Evolutionary conservation across 2,329 filamentous ascomycete genomes (phyloP), one percentile per base, ranked within the genome.

Genomic region (Diaporthe sp.): DNA sequence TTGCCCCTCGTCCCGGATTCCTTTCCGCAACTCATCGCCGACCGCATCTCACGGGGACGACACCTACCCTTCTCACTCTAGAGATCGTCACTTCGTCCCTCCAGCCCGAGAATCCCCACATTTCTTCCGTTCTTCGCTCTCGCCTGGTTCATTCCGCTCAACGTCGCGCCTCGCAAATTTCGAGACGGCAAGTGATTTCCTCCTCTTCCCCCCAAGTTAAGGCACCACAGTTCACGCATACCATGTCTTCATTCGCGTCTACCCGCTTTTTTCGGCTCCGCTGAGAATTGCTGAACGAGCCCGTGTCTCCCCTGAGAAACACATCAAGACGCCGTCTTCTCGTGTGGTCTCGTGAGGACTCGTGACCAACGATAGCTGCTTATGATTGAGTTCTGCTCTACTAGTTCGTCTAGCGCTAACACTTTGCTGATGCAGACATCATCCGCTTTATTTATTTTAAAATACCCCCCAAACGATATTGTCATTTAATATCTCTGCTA

Each of bases 401-500:
- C 42, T 13, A 53, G 39, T n/a, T 22, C 15, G 17, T 13, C 27
- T 19, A 37, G 50, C n/a, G 70, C 70, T 72, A 66, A 72, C 53
- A 53, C 13, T 13, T 17, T 25, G 15, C 9, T 25, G n/a, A 15
- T 13, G 25, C 47, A 68, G 63, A 53, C 39, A 53, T 9, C 32
- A 51, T 39, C 32, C 4, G 27, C n/a, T 27, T 22, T n/a, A n/a
- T n/a, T n/a, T n/a, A n/a, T 3, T 35, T 47, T 25, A 7, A 4
- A 25, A 66, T 19, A 66, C 42, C 13, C 44, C n/a, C 15, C 15
- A 17, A n/a, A 22, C n/a, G 4, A 50, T 19, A 50, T 39, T 37
- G 7, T 27, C 39, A 13, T 37, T 66, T 25, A 51, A 51, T 66
- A 17, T 17, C 17, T 39, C 30, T 30, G 27, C 72, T 35, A 92